phyloP scores from a whole-genome alignment of 2,329 filamentous ascomycete genomes.

The Leptographium wingfieldii region DNA sequence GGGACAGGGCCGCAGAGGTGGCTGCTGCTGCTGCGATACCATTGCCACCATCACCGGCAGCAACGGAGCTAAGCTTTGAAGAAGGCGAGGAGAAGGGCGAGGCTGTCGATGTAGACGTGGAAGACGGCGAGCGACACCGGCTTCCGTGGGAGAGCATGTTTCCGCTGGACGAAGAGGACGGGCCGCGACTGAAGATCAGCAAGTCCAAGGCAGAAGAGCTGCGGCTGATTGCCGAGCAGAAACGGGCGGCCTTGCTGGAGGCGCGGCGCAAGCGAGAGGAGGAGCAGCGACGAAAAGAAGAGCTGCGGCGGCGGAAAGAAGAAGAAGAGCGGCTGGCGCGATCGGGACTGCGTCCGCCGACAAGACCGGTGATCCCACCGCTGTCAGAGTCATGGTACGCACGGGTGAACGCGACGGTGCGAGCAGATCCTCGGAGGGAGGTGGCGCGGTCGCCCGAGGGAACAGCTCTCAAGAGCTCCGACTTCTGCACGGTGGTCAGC shows the following conservation, averaged over 20 bases:
- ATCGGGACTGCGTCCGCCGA: constrained; percentile 17
- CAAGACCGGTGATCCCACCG: constrained; percentile 14
- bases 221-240: constrained; percentile 9
- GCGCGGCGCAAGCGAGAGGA: constrained; percentile 13
- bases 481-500: constrained; percentile 50
- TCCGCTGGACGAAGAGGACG: constrained; percentile 2
- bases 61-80: constrained; percentile 8
- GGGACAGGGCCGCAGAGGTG: neutral
- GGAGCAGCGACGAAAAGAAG: constrained; percentile 12
- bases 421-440: constrained; percentile 20
- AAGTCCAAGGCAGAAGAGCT: constrained; percentile 16
- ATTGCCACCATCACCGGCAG: constrained; percentile 10
- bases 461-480: constrained; percentile 38
- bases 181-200: constrained; percentile 13
- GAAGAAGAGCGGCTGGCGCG: constrained; percentile 12
- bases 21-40: constrained; percentile 5
- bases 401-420: constrained; percentile 23
- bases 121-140: neutral
- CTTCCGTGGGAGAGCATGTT: constrained; percentile 5
- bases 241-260: constrained; percentile 12
- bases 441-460: constrained; percentile 36
- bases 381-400: constrained; percentile 26
- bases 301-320: constrained; percentile 13
- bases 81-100: neutral
- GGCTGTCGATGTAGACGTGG: neutral